These are phyloP conservation scores for Eutrema yunnanense DNA, from an alignment of 345 rosid genomes.

Conservation along the genomic window DNA sequence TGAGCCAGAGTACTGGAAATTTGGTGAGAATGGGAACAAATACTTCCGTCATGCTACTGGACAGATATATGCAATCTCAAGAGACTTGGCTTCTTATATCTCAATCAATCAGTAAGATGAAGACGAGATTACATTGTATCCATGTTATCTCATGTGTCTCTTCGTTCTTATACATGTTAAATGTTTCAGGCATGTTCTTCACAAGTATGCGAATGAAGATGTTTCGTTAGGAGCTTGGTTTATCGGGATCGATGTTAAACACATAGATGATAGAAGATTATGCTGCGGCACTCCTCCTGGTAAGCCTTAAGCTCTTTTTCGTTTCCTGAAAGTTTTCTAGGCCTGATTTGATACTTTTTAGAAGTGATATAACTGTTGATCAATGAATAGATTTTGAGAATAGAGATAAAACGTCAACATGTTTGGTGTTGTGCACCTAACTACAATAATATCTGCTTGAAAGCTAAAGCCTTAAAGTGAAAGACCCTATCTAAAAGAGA, in stretches of 20 bases:
- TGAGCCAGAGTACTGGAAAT: slow-evolving; percentile 96
- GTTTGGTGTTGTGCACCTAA: slow-evolving; percentile 16
- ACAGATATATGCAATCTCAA: slow-evolving; percentile 89
- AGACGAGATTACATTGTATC: not conserved
- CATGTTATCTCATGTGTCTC: not conserved
- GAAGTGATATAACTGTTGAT: not conserved
- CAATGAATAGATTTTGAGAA: not conserved
- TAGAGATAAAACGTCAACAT: slow-evolving; percentile 12
- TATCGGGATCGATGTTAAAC: slow-evolving; percentile 90
- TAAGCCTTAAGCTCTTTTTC: slow-evolving; percentile 24
- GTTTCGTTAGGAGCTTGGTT: slow-evolving; percentile 97
- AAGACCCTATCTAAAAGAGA: slow-evolving; percentile 10
- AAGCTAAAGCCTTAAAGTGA: not conserved
- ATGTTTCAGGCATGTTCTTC: slow-evolving; percentile 74
- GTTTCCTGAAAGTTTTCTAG: not conserved
- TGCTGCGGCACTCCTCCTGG: slow-evolving; percentile 99
- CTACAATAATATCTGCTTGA: not conserved
- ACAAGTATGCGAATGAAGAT: slow-evolving; percentile 96
- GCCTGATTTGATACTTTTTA: not conserved
- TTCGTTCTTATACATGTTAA: not conserved
- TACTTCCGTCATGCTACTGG: slow-evolving; percentile 98
- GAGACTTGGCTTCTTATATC: slow-evolving; percentile 87
- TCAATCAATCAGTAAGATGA: slow-evolving; percentile 84
- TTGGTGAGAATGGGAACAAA: slow-evolving; percentile 83
- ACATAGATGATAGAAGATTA: slow-evolving; percentile 87